Evolutionary conservation across 169 alveolate species (phyloP).

Genomic region (Babesia sp.): DNA sequence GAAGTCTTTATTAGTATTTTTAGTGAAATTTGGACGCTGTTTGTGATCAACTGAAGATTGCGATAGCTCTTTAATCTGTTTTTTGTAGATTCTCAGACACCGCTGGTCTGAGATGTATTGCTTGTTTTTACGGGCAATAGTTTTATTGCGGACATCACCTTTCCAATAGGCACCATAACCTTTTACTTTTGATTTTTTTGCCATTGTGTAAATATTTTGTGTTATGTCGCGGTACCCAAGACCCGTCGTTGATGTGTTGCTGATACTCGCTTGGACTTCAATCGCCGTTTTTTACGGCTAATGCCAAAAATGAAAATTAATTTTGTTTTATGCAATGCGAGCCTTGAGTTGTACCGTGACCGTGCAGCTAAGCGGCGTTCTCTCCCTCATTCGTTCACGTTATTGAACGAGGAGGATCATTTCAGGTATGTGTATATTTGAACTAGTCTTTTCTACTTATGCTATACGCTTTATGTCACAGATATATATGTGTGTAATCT

Average conservation of each 20-base stretch:
- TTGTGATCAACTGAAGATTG: not conserved
- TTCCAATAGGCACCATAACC: conserved; percentile 65
- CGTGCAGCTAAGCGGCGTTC: conserved; percentile 21
- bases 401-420: conserved; percentile 37
- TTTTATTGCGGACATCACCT: conserved; percentile 51
- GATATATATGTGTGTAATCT: too few relatives aligned
- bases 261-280: not conserved
- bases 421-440: conserved; percentile 28
- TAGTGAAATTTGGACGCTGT: not conserved
- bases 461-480: too few relatives aligned
- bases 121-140: conserved; percentile 52
- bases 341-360: conserved; percentile 42
- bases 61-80: not conserved
- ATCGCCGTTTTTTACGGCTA: not conserved
- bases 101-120: conserved; percentile 62
- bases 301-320: conserved; percentile 27
- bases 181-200: conserved; percentile 27
- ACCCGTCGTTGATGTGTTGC: not conserved
- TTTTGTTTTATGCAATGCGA: conserved; percentile 54
- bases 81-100: conserved; percentile 42
- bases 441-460: not conserved
- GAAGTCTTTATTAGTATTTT: not conserved
- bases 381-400: conserved; percentile 38
- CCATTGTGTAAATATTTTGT: conserved; percentile 2
- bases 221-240: not conserved